Evolutionary conservation across 306 rosid species (phyloP).

Genomic region (Lithocarpus polystachyus): DNA sequence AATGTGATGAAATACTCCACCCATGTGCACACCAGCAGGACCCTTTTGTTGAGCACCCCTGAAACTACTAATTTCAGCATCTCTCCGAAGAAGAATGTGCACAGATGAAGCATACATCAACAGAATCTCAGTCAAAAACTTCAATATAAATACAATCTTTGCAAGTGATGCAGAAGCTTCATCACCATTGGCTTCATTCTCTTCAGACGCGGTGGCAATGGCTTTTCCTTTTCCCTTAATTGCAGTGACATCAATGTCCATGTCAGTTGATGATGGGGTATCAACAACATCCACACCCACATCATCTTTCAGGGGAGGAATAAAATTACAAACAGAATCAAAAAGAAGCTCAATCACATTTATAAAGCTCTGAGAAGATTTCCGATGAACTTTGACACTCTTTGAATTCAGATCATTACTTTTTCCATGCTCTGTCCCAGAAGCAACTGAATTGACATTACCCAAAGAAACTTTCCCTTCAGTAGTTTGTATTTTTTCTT

Average conservation of each 20-base stretch:
- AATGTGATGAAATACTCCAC: slow-evolving; percentile 82
- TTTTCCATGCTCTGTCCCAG: slow-evolving; percentile 62
- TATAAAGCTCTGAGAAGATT: slow-evolving; percentile 71
- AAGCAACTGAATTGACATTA: slow-evolving; percentile 38
- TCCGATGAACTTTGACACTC: slow-evolving; percentile 56
- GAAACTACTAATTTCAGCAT: slow-evolving; percentile 70
- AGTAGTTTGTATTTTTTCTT: slow-evolving; percentile 51
- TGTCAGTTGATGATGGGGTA: slow-evolving; percentile 58
- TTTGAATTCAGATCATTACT: slow-evolving; percentile 59
- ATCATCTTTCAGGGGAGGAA: slow-evolving; percentile 69
- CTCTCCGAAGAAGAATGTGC: slow-evolving; percentile 82
- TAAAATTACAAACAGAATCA: slow-evolving; percentile 63
- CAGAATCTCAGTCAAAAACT: slow-evolving; percentile 80
- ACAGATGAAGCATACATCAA: slow-evolving; percentile 85
- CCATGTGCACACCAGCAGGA: slow-evolving; percentile 39
- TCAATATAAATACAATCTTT: slow-evolving; percentile 77
- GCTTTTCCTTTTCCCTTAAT: slow-evolving; percentile 93
- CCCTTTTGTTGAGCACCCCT: slow-evolving; percentile 54
- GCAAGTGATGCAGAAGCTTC: slow-evolving; percentile 91
- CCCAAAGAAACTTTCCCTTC: slow-evolving; percentile 68
- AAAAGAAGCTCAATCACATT: slow-evolving; percentile 88
- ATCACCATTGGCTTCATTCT: slow-evolving; percentile 45
- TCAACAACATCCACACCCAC: slow-evolving; percentile 33
- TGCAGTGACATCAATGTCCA: slow-evolving; percentile 83
- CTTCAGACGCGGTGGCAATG: slow-evolving; percentile 55